Base-by-base conservation (phyloP, 2,329 filamentous ascomycete genomes). In the Aspergillus sergii region DNA sequence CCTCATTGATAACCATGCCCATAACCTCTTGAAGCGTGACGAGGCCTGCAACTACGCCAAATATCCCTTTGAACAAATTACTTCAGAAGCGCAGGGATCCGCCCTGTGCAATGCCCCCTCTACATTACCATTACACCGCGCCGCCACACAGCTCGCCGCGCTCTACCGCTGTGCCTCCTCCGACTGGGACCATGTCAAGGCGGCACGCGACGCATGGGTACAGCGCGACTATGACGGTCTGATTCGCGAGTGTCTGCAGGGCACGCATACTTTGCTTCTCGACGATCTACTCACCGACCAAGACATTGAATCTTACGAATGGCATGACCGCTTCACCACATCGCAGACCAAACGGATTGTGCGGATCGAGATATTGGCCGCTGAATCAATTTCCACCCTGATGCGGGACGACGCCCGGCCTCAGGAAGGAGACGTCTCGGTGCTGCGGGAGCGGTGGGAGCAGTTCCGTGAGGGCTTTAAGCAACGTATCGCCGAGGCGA, bases 201-300 rank as follows among this genome's bases (percentile, higher is more conserved):
- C 78, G 41, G 83, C 83, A 60, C 79, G 85, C 57, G 70, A 79
- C 32, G 78, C 81, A 64, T 80, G 80, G 72, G 75, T 86, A 10
- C 73, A 80, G 30, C 76, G 78, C 23, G 79, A 85, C 63, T 84
- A 86, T 60, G 80, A 87, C 6, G 83, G 77, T 3, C 88, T 93
- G 81, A 82, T 86, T 12, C 81, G 79, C 51, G 83, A 81, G 65
- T 95, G 91, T 69, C 83, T 96, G 5, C 77, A 86, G 14, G 91
- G 91, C 1, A 91, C 92, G 32, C 88, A 94, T 73, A 87, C 86
- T 1, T 82, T 94, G 12, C 82, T 96, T 1, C 84, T 96, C n/a
- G 92, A 95, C 68, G 92, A 95, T 76, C 89, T 91, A 0, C 78
- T 94, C 9, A 84, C 85, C 58, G 79, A 81, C 16, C 79, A 80